Percentiles rank a stretch among this genome's conserved stretches.
These are phyloP conservation scores for Huntiella moniliformis DNA, from an alignment of 2,329 filamentous ascomycete species.

Conservation along the genomic window DNA sequence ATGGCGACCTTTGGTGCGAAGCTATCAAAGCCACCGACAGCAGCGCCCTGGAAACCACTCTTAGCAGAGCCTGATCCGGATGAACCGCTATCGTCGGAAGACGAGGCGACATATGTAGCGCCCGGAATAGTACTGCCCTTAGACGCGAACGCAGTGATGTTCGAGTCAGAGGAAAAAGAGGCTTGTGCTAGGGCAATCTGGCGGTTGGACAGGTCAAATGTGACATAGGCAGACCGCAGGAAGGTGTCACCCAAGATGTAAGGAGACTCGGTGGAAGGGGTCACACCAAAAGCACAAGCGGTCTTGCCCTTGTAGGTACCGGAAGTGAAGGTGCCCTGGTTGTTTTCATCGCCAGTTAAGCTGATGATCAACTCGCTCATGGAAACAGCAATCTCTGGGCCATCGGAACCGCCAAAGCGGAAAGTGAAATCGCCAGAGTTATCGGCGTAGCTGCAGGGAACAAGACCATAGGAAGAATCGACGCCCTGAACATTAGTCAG, in stretches of 20 bases:
- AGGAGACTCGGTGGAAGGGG: slow-evolving; percentile 25
- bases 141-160: slow-evolving; percentile 32
- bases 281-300: slow-evolving; percentile 38
- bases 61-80: slow-evolving; percentile 3
- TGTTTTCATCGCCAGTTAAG: slow-evolving; percentile 18
- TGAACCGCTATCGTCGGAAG: not conserved
- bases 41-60: slow-evolving; percentile 5
- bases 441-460: slow-evolving; percentile 30
- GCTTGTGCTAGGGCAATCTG: slow-evolving; percentile 35
- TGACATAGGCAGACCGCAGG: slow-evolving; percentile 39
- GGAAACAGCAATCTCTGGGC: slow-evolving; percentile 30
- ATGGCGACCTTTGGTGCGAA: not conserved
- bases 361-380: slow-evolving; percentile 39
- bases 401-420: slow-evolving; percentile 29
- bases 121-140: slow-evolving; percentile 28
- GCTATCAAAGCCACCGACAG: not conserved
- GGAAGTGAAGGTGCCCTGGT: slow-evolving; percentile 17
- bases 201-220: slow-evolving; percentile 40
- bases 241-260: slow-evolving; percentile 40
- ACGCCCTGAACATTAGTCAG: slow-evolving; percentile 11
- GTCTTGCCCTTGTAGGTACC: slow-evolving; percentile 25
- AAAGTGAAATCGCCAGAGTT: slow-evolving; percentile 34
- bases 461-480: slow-evolving; percentile 20
- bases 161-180: slow-evolving; percentile 33
- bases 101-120: slow-evolving; percentile 3